Base-by-base conservation (phyloP, 345 rosid species). In the Camelina neglecta region DNA sequence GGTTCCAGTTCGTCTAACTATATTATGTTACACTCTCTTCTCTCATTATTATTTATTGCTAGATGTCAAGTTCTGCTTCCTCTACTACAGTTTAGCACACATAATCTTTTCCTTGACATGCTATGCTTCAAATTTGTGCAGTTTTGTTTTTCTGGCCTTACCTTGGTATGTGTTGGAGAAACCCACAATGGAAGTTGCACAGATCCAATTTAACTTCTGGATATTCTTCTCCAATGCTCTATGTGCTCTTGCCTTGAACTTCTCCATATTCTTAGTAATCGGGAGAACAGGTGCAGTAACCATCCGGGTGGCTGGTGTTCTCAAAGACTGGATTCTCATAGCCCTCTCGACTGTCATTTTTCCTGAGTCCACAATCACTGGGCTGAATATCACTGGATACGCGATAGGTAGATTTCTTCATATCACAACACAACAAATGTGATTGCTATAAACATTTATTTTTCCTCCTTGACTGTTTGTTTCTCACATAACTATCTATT, bases 231-330 rank as follows among this genome's bases (percentile, higher is more conserved):
- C 99, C 74, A 95, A 92, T 71, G 99, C 99, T 54, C 81, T 90
- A 7, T 88, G 97, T 82, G 98, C 98, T 56, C 82, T 92, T 69
- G 97, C 96, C 71, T 80, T 95, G 85, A 90, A 95, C 81, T 85
- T 90, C 83, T 88, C 98, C 78, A 90, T 85, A 79, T 95, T 92
- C 88, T 80, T 95, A 73, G 98, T 95, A 9, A 90, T 92, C 35
- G 98, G 97, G 38, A 87, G 98, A 88, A 95, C 96, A 45, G 97
- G 98, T 63, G 99, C 99, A 0, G 94, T 95, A 55, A 92, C 97
- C 23, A 83, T 92, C 66, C 86, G 97, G 66, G 99, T 95, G 69
- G 99, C 97, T 69, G 98, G 99, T 49, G 98, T 92, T 72, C 84
- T 95, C 42, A 95, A 92, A 81, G 99, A 92, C 79, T 95, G 99